Base-by-base conservation (phyloP, 768 basidiomycete species). In the Cantharellus anzutake region DNA sequence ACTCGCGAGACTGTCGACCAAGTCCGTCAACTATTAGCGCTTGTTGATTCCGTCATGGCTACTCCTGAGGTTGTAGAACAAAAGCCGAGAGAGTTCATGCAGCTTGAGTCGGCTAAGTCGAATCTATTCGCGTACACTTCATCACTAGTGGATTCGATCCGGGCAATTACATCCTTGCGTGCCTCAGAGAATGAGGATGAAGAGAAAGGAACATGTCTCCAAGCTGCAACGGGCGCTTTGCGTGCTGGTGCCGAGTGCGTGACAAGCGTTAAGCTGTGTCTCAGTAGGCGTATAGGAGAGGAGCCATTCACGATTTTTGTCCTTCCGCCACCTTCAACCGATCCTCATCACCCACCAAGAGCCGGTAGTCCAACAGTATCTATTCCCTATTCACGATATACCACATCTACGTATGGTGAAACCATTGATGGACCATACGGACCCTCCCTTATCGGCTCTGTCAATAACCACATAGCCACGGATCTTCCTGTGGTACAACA, bases 1-100 rank as follows among this genome's bases (percentile, higher is more conserved):
- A 89, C 93, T n/a, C 80, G 85, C 57, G 89, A 94, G 71, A 86
- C 92, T 53, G 86, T 97, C 57, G 91, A 94, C 69, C 83, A 85
- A 73, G 91, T 96, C 29, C 86, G 89, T 73, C 87, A 86, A 67
- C 76, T 96, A 61, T 77, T 99, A 59, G 84, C 83, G 39, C 82
- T 98, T 59, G 90, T 94, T 53, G 94, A 98, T 68, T 82, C 84
- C 4, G 87, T 96, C 48, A 79, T 84, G 66, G 78, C 77, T 57
- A 84, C 89, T 67, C 80, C 84, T 2, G 82, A 82, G 52, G 74
- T 92, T 48, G 78, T 80, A 40, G 44, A 60, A 3, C 53, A 57
- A 14, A 60, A 67, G 42, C 66, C 72, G 39, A 73, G 80, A 62
- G 83, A 85, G 67, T 71, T 84, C 7, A 77, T 77, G 34, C 75